A percentile compares a stretch with the other conserved stretches of the same genome.
Evolutionary conservation across 2,329 filamentous ascomycete genomes (phyloP).

Genomic region (Colletotrichum lini): DNA sequence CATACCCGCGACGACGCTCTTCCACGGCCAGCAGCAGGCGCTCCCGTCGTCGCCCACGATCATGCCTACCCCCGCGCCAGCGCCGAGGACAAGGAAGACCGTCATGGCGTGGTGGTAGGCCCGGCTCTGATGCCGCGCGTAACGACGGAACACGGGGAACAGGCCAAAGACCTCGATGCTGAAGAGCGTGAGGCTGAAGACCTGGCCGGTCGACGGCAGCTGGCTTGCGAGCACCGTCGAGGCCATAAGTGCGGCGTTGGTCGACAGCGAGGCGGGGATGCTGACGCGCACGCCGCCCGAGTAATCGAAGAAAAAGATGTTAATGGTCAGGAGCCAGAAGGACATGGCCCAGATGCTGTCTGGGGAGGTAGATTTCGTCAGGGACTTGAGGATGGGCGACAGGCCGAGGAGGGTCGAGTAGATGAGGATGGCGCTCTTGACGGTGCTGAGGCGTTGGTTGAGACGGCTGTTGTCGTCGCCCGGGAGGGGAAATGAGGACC

Average conservation of each 20-base stretch:
- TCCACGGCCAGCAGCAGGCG: constrained; percentile 64
- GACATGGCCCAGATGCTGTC: constrained; percentile 99
- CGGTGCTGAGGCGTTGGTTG: constrained; percentile 77
- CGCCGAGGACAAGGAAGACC: constrained; percentile 80
- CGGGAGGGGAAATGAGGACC: constrained; percentile 34
- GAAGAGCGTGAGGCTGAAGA: constrained; percentile 95
- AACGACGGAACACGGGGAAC: constrained; percentile 96
- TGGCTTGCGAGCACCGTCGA: constrained; percentile 93
- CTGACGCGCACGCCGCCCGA: constrained; percentile 62
- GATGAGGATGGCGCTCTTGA: constrained; percentile 93
- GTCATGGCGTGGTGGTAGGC: constrained; percentile 85
- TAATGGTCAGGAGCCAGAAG: constrained; percentile 92
- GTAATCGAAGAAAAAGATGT: constrained; percentile 99
- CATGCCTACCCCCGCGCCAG: constrained; percentile 82
- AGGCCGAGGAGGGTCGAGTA: constrained; percentile 93
- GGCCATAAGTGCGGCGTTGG: constrained; percentile 96
- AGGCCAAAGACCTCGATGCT: constrained; percentile 97
- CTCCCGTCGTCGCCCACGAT: constrained; percentile 63
- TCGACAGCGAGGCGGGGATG: constrained; percentile 84
- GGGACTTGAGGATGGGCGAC: constrained; percentile 94
- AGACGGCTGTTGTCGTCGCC: constrained; percentile 57
- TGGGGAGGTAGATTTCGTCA: constrained; percentile 92
- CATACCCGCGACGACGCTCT: constrained; percentile 77
- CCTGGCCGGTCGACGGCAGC: constrained; percentile 90
- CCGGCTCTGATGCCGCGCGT: constrained; percentile 87